Evolutionary conservation across 1,284 basidiomycete species (phyloP), one percentile per base, ranked within the genome.

Genomic region (Irpex sp.): DNA sequence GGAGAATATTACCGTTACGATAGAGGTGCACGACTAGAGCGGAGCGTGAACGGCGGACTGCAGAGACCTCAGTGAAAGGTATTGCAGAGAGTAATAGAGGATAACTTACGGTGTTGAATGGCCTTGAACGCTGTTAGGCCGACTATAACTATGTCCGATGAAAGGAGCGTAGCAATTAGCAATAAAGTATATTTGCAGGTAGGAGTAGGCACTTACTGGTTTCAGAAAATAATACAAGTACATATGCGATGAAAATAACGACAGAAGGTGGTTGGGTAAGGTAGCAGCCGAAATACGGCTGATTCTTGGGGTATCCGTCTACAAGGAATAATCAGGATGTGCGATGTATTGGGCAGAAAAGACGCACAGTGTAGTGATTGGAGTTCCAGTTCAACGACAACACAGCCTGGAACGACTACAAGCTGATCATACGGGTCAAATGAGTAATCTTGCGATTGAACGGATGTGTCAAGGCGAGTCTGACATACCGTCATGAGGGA

Each of bases 1-100:
- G n/a, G n/a, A n/a, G n/a, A n/a, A n/a, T n/a, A n/a, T 38, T 64
- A 83, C 85, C 85, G 72, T 87, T 84, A 73, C 81, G 79, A 73
- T 85, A 85, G 42, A 86, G 76, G 67, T 80, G 81, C 6, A 78
- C 67, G 5, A 86, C 78, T 79, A 85, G 82, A 4, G 78, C 77
- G 3, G 81, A 78, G 49, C 78, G 76, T 20, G 82, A 82, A 56
- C 79, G 75, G 20, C 81, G 80, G 38, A 84, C 83, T 85, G 49
- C 18, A 67, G 22, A 15, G 60, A 71, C 32, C 65, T 1, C 0
- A 69, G 42, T 66, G n/a, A 38, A 44, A n/a, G 2, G 3, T 6
- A 27, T 38, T 43, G 4, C 20, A n/a, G 10, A 45, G 4, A 24
- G 18, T 42, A 15, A 32, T 42, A 32, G 10, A 42, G 3, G n/a